Conservation (phyloP, 129 eudicot genomes). For the Solidago caesia region DNA sequence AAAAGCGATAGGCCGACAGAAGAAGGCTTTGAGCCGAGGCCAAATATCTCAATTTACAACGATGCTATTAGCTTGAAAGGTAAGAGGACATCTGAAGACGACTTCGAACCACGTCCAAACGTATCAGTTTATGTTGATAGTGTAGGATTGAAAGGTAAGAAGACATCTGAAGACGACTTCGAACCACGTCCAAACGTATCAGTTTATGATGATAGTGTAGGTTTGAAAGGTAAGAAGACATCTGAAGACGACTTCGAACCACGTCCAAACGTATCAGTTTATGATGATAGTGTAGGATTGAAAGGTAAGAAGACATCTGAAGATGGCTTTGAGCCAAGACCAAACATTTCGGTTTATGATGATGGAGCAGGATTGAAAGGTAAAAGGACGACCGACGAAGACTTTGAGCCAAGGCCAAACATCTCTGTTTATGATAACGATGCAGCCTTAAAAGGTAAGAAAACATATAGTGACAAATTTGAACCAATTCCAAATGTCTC, state of each 20-base stretch:
- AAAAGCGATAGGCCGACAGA: no score
- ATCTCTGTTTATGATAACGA: background rate
- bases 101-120: conserved; percentile 4
- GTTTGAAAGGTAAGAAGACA: background rate
- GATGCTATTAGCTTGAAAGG: background rate
- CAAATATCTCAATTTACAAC: background rate
- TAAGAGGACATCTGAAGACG: background rate
- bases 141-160: background rate
- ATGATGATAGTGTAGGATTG: background rate
- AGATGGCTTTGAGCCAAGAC: background rate
- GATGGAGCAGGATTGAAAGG: background rate
- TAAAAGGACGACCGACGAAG: background rate
- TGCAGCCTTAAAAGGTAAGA: background rate
- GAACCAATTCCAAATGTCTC: background rate
- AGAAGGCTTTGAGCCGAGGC: conserved; percentile 15
- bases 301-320: background rate
- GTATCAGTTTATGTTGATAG: background rate
- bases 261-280: background rate
- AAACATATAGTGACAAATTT: background rate
- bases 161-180: background rate
- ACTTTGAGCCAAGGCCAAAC: background rate
- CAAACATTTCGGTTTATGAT: background rate
- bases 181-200: background rate
- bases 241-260: background rate
- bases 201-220: background rate